Base-by-base conservation (phyloP, 257 asterid species). In the Fraxinus americana region DNA sequence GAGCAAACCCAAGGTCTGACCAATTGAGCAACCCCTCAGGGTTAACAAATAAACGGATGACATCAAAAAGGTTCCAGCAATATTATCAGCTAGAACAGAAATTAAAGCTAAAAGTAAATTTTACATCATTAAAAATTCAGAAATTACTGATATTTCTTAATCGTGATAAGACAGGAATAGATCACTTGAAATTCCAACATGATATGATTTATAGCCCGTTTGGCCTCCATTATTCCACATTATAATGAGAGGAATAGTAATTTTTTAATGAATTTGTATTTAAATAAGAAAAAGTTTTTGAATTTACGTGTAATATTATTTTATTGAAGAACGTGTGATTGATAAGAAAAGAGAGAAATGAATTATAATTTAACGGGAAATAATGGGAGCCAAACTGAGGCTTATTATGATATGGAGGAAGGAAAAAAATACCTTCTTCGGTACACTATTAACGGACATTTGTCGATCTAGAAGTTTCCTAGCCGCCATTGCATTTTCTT, bases 401-500 rank as follows among this genome's bases (percentile, higher is more conserved):
- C 36, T 34, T 34, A 52, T 45, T 30, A 70, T 13, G 38, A 59
- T 39, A 10, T n/a, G 41, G 77, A 61, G 35, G 16, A 12, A 36
- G 9, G 27, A 13, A 50, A 63, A 36, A 2, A 23, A 4, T 79
- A 94, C 99, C 98, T 96, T 96, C 89, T 96, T 96, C 11, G 99
- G 97, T 77, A 96, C 92, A 80, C 96, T 96, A 87, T 84, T 93
- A 79, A 96, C 90, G 27, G 99, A 96, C 97, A 93, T 90, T 84
- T 96, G 99, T 68, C 99, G 88, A 84, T 96, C 99, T 75, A 96
- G 85, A 67, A 96, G 97, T 85, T 92, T 96, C 86, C 98, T 89
- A 74, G 99, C 99, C 4, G 99, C 99, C 68, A 96, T 92, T 45
- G 99, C 98, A 90, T 87, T 91, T 87, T 96, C 99, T 75, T 98